Conservation (phyloP, 2,329 filamentous ascomycete species). For the Neopestalotiopsis clavispora region DNA sequence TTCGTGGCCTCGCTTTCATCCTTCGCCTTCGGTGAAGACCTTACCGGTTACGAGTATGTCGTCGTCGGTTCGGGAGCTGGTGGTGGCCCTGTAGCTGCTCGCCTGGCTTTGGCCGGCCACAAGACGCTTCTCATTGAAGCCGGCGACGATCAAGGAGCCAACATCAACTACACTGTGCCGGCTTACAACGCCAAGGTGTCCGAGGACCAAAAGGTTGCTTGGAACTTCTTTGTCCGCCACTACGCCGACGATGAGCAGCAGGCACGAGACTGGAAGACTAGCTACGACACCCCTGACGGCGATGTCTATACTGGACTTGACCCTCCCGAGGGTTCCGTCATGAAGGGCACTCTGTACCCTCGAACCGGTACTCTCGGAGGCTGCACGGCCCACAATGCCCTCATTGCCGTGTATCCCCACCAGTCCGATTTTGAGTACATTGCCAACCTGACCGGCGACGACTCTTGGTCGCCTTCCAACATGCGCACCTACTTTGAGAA, state of each 20-base stretch:
- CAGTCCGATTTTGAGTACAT: constrained; percentile 59
- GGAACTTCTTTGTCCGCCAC: constrained; percentile 68
- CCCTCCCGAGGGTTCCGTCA: constrained; percentile 54
- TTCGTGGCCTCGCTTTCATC: neutral
- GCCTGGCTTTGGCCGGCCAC: constrained; percentile 62
- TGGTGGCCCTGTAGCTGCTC: constrained; percentile 62
- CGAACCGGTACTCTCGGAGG: constrained; percentile 61
- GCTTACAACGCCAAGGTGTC: constrained; percentile 55
- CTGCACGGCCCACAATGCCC: constrained; percentile 60
- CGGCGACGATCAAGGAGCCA: constrained; percentile 57
- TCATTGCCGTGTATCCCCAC: constrained; percentile 57
- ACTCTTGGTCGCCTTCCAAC: constrained; percentile 57
- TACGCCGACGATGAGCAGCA: constrained; percentile 58
- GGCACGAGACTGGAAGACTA: constrained; percentile 60
- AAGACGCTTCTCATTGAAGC: constrained; percentile 64
- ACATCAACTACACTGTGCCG: constrained; percentile 56
- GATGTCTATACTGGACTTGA: constrained; percentile 54
- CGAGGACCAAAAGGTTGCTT: constrained; percentile 58
- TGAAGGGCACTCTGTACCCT: constrained; percentile 60
- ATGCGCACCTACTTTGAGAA: constrained; percentile 62
- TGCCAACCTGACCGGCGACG: constrained; percentile 57
- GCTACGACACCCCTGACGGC: constrained; percentile 55
- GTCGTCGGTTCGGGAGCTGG: constrained; percentile 65
- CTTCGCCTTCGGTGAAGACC: neutral
- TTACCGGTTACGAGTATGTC: constrained; percentile 60